Evolutionary conservation across 371 early-diverging fungal species (phyloP).

Genomic region (Apophysomyces sp.): DNA sequence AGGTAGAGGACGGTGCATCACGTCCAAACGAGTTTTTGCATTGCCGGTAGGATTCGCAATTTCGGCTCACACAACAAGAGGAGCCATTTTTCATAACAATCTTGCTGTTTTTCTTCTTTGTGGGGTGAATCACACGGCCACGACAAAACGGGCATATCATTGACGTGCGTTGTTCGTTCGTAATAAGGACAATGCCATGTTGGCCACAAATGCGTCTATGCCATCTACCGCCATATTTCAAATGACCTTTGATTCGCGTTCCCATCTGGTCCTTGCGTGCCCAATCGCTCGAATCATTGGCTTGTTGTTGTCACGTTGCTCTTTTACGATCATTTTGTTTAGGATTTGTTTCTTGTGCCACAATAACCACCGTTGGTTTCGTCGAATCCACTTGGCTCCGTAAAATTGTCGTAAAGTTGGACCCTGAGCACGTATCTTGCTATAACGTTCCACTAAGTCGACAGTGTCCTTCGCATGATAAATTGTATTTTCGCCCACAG

Average conservation of each 20-base stretch:
- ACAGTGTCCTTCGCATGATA: not conserved
- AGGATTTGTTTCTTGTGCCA: not conserved
- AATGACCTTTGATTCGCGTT: not conserved
- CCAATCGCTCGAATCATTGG: not conserved
- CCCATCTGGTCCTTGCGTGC: not conserved
- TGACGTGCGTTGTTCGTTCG: not conserved
- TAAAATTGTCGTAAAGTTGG: not conserved
- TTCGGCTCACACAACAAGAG: not conserved
- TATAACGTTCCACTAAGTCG: not conserved
- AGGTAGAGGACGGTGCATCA: not conserved
- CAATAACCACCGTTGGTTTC: not conserved
- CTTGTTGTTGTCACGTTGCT: not conserved
- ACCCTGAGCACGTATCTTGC: not conserved
- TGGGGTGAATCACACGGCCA: not conserved
- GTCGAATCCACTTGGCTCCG: not conserved
- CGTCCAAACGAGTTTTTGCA: not conserved
- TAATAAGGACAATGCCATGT: not conserved
- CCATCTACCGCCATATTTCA: not conserved
- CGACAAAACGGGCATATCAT: constrained; percentile 1
- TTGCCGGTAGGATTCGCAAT: not conserved
- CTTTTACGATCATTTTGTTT: not conserved
- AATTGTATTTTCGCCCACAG: not conserved
- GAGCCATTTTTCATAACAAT: not conserved
- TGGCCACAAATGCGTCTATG: not conserved
- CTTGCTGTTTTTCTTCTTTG: not conserved